Evolutionary conservation across 257 asterid genomes (phyloP).

Genomic region (Solanum rostratum): DNA sequence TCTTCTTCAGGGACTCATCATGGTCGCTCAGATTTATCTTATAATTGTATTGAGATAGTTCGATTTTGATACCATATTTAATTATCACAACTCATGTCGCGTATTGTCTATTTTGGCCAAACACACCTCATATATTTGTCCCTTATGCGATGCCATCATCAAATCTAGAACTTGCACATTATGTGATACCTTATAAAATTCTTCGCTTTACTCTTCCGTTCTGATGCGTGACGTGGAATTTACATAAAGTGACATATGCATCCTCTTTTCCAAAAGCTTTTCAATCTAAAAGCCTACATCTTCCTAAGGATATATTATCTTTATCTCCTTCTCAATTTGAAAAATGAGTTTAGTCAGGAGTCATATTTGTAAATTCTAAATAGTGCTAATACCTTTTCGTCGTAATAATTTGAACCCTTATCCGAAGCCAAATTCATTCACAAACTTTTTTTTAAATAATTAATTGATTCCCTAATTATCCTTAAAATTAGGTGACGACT

Average conservation of each 20-base stretch:
- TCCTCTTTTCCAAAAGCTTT: too few species aligned
- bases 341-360: too few species aligned
- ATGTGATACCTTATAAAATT: background rate
- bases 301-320: too few species aligned
- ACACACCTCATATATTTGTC: background rate
- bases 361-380: too few species aligned
- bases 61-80: background rate
- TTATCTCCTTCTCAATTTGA: too few species aligned
- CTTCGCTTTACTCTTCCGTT: background rate
- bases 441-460: too few species aligned
- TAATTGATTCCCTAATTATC: too few species aligned
- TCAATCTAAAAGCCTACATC: background rate
- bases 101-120: background rate
- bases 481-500: too few species aligned
- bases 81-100: background rate
- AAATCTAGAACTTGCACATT: background rate
- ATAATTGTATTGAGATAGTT: background rate
- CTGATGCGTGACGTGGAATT: accelerated
- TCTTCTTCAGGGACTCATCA: background rate
- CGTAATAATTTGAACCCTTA: too few species aligned
- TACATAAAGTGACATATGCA: background rate
- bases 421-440: too few species aligned
- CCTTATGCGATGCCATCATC: accelerated
- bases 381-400: too few species aligned
- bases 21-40: background rate